Conservation (phyloP, 2,329 filamentous ascomycete genomes). For the Fusarium marasasianum region DNA sequence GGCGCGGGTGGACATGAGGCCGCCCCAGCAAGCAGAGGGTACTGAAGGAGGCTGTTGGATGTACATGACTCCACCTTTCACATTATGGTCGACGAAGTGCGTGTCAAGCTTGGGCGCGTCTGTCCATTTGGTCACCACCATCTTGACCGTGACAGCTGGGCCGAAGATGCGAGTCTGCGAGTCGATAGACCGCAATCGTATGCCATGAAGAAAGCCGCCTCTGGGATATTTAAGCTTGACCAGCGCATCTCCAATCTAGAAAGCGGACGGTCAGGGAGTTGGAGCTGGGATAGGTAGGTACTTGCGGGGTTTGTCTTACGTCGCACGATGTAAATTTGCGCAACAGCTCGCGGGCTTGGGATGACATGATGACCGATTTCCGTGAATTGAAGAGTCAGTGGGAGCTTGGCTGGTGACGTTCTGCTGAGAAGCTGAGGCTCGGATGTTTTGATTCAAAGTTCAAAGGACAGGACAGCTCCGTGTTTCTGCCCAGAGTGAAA, state of each 20-base stretch:
- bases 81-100: conserved; percentile 45
- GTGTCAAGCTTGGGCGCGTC: conserved; percentile 11
- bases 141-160: conserved; percentile 44
- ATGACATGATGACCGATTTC: neutral
- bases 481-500: too few species aligned
- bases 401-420: neutral
- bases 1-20: conserved; percentile 45
- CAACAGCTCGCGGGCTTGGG: neutral
- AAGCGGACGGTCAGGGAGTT: neutral
- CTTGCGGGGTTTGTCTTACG: neutral
- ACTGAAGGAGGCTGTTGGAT: conserved; percentile 43
- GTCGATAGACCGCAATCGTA: conserved; percentile 38
- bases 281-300: neutral
- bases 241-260: conserved; percentile 37
- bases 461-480: neutral
- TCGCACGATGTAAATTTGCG: neutral
- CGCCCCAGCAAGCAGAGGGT: conserved; percentile 44
- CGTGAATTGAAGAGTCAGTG: neutral
- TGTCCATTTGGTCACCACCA: conserved; percentile 2
- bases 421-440: neutral
- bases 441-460: neutral
- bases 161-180: conserved; percentile 32
- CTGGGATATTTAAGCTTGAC: conserved; percentile 44
- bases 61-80: conserved; percentile 40
- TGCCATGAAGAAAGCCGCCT: conserved; percentile 41